Conservation (phyloP, 345 rosid species). For the Gossypium mustelinum region DNA sequence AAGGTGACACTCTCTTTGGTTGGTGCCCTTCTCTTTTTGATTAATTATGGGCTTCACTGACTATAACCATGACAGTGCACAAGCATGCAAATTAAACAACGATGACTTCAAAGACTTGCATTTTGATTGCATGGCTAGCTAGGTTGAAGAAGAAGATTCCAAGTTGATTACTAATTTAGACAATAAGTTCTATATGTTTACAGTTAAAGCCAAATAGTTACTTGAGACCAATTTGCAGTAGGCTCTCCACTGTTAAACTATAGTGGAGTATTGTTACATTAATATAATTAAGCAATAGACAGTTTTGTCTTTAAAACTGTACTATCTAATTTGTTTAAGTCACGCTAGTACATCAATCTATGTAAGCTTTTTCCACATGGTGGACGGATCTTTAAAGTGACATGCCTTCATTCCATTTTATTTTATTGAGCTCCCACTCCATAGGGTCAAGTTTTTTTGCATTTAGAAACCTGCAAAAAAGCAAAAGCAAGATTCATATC, state of each 20-base stretch:
- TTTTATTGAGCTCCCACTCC: background rate
- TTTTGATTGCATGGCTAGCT: background rate
- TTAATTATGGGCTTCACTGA: background rate
- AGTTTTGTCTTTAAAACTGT: background rate
- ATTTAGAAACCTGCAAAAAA: background rate
- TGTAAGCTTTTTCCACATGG: background rate
- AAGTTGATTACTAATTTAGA: background rate
- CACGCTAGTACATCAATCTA: background rate
- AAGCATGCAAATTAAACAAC: too few relatives aligned
- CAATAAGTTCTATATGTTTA: background rate
- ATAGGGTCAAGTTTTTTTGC: background rate
- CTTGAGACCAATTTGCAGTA: background rate
- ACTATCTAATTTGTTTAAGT: background rate
- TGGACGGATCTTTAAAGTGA: background rate
- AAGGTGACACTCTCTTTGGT: constrained; percentile 22
- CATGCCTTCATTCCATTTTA: background rate
- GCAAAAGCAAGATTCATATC: constrained; percentile 15
- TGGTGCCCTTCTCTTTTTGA: constrained; percentile 28
- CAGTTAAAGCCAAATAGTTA: background rate
- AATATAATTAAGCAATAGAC: background rate
- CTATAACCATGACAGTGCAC: background rate
- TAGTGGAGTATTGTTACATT: background rate
- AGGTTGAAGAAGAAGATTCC: background rate
- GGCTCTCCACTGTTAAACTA: background rate
- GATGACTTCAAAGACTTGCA: background rate